A percentile compares a stretch with the other conserved stretches of the same genome.
phyloP scores from a whole-genome alignment of 352 stramenopile species.

The Phytophthora europaea region DNA sequence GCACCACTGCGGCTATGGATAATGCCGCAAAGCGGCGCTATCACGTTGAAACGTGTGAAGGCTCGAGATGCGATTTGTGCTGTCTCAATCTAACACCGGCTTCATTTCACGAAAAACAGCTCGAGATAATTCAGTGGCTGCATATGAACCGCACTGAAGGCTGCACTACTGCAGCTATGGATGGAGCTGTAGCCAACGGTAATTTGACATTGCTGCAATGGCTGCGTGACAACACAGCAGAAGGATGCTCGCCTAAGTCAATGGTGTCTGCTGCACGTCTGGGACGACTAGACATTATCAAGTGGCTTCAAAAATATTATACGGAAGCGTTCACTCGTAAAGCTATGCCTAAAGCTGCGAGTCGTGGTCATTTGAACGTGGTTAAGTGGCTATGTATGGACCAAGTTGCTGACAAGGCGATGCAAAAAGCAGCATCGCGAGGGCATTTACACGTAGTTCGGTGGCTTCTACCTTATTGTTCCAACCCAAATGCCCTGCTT shows the following conservation, averaged over 20 bases:
- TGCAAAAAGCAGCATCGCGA: neutral
- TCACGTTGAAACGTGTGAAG: neutral
- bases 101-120: constrained; percentile 1
- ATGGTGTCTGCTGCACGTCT: neutral
- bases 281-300: neutral
- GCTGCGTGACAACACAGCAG: neutral
- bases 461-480: neutral
- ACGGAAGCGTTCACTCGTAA: neutral
- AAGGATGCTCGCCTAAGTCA: neutral
- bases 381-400: neutral
- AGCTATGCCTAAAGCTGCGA: neutral
- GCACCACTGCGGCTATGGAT: constrained; percentile 6
- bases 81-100: neutral
- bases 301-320: neutral
- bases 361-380: neutral
- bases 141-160: neutral
- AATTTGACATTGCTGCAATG: neutral
- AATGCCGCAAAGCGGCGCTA: constrained; percentile 1
- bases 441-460: neutral
- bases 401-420: neutral
- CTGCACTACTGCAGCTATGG: neutral
- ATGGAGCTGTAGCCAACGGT: neutral
- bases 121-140: neutral
- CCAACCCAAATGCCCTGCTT: neutral
- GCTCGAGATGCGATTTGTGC: neutral